phyloP scores from a whole-genome alignment of 768 basidiomycete genomes.

The Filobasidium wieringae region DNA sequence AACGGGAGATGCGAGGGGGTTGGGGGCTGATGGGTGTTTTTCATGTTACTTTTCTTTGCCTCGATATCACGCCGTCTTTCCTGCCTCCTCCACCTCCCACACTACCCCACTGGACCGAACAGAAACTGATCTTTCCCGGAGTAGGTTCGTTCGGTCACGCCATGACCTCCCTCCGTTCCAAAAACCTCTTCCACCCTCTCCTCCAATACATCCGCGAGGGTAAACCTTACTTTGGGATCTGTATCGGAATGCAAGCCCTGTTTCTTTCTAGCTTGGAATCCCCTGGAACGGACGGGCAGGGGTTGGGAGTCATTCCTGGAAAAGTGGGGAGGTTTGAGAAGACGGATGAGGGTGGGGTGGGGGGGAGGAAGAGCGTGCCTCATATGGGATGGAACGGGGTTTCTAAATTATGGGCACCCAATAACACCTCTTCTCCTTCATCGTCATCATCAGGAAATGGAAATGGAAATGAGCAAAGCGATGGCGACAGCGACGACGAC shows the following conservation, averaged over 20 bases:
- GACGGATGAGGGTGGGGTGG: constrained; percentile 30
- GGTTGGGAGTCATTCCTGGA: constrained; percentile 75
- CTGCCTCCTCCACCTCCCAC: too few relatives aligned
- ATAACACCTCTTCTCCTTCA: too few relatives aligned
- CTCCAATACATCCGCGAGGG: constrained; percentile 72
- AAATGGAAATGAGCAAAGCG: too few relatives aligned
- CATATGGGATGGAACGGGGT: constrained; percentile 96
- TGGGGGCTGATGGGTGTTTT: constrained; percentile 1
- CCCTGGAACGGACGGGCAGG: constrained; percentile 43
- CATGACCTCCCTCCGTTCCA: constrained; percentile 57
- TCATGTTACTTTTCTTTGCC: constrained; percentile 16
- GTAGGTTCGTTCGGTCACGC: constrained; percentile 89
- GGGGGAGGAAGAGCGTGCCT: constrained; percentile 66
- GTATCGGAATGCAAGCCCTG: constrained; percentile 95
- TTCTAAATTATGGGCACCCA: constrained; percentile 44
- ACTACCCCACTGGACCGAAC: too few relatives aligned
- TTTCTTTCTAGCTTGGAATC: constrained; percentile 78
- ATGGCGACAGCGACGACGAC: too few relatives aligned
- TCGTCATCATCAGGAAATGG: too few relatives aligned
- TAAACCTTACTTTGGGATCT: constrained; percentile 83
- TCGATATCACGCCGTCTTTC: not conserved
- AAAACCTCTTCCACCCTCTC: constrained; percentile 69
- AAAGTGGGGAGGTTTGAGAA: constrained; percentile 57
- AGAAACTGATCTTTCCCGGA: constrained; percentile 94
- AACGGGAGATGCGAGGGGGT: constrained; percentile 9